phyloP scores from a whole-genome alignment of 805 yeast genomes.

The Teunomyces aglyptinius region DNA sequence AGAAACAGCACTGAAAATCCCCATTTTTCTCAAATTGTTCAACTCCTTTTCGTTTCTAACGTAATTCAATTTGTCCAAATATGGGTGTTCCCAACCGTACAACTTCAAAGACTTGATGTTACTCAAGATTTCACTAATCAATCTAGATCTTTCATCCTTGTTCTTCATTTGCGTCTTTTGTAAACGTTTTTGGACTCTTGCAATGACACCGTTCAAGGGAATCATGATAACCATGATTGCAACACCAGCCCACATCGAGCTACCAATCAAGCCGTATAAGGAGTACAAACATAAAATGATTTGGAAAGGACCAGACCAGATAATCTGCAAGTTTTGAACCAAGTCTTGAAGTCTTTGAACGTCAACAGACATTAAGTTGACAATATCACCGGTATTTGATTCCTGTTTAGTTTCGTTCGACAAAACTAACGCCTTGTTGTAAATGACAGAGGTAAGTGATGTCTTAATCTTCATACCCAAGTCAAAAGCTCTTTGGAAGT shows the following conservation, averaged over 20 bases:
- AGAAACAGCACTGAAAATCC: conserved; percentile 66
- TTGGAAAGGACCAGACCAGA: conserved; percentile 95
- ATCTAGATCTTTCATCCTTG: conserved; percentile 89
- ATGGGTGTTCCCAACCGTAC: conserved; percentile 95
- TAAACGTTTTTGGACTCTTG: conserved; percentile 63
- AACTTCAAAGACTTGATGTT: conserved; percentile 90
- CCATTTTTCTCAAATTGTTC: conserved; percentile 69
- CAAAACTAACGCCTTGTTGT: conserved; percentile 63
- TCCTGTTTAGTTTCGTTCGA: conserved; percentile 70
- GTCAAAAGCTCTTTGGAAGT: conserved; percentile 71
- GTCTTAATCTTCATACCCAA: conserved; percentile 76
- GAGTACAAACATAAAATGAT: conserved; percentile 71
- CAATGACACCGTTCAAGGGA: conserved; percentile 72
- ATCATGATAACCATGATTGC: conserved; percentile 71
- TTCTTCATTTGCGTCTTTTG: conserved; percentile 85
- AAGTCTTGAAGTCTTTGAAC: conserved; percentile 84
- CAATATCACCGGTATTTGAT: conserved; percentile 88
- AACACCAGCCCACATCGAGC: conserved; percentile 97
- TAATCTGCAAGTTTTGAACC: conserved; percentile 70
- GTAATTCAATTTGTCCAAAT: conserved; percentile 64
- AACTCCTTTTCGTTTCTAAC: conserved; percentile 90
- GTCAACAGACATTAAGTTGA: conserved; percentile 92
- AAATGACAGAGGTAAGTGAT: conserved; percentile 63
- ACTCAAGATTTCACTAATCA: conserved; percentile 83
- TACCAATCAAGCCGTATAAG: conserved; percentile 70